These are phyloP conservation scores for Nothophoma quercina DNA, from an alignment of 2,329 filamentous ascomycete species.

Conservation along the genomic window DNA sequence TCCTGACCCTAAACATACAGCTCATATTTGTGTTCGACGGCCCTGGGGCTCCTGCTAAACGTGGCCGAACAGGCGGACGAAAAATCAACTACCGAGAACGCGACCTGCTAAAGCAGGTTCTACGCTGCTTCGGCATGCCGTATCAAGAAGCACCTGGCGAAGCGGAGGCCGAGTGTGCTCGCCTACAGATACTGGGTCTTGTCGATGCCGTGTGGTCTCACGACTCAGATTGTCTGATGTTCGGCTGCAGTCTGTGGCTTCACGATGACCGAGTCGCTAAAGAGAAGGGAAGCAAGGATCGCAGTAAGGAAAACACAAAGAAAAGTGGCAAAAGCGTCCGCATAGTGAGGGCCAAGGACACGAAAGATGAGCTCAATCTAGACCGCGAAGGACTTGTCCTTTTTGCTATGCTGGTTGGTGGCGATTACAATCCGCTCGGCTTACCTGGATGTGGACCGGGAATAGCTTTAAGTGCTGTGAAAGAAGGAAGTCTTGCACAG, in stretches of 20 bases:
- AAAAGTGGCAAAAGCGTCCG: slow-evolving; percentile 41
- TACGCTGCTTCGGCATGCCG: slow-evolving; percentile 52
- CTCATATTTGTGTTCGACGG: slow-evolving; percentile 65
- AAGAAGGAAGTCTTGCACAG: slow-evolving; percentile 37
- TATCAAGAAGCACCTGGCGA: slow-evolving; percentile 57
- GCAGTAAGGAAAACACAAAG: slow-evolving; percentile 40
- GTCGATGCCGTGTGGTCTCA: slow-evolving; percentile 61
- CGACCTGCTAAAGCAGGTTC: slow-evolving; percentile 46
- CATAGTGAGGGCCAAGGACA: slow-evolving; percentile 41
- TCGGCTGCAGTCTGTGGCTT: slow-evolving; percentile 56
- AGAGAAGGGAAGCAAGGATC: slow-evolving; percentile 24
- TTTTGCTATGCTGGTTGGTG: slow-evolving; percentile 53
- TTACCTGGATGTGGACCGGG: slow-evolving; percentile 47
- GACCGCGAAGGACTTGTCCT: slow-evolving; percentile 49
- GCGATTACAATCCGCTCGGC: slow-evolving; percentile 52
- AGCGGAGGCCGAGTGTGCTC: slow-evolving; percentile 58
- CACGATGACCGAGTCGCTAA: slow-evolving; percentile 42
- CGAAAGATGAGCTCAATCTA: slow-evolving; percentile 39
- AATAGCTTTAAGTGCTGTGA: slow-evolving; percentile 37
- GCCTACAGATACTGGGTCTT: slow-evolving; percentile 53
- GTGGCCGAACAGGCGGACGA: slow-evolving; percentile 36
- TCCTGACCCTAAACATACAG: slow-evolving; percentile 60
- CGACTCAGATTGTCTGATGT: slow-evolving; percentile 58
- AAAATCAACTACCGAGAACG: slow-evolving; percentile 46
- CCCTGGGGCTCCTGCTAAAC: slow-evolving; percentile 52